phyloP scores from a whole-genome alignment of 2,329 filamentous ascomycete genomes.

The Thermothelomyces thermophilus region DNA sequence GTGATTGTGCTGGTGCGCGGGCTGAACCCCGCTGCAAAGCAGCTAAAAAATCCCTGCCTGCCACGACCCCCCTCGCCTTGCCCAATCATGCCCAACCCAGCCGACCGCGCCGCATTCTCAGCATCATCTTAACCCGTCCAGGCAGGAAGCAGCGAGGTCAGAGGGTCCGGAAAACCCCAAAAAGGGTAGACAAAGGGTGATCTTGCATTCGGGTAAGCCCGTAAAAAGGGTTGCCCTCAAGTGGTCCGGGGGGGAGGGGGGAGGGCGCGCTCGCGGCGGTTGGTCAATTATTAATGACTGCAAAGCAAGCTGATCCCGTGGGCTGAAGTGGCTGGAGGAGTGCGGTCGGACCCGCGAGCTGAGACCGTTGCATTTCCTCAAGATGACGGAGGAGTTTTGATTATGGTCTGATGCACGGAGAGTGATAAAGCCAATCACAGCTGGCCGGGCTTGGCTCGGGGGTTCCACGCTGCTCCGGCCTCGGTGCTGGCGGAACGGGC shows the following conservation, averaged over 20 bases:
- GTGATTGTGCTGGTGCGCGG: background rate
- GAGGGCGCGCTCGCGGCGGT: background rate
- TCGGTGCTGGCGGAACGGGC: background rate
- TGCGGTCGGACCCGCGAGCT: no score
- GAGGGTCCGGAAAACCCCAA: constrained; percentile 21
- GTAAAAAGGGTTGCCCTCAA: background rate
- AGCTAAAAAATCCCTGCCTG: constrained; percentile 5
- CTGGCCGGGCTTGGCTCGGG: background rate
- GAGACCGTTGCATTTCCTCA: background rate
- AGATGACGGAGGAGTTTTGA: constrained; percentile 5
- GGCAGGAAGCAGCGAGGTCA: constrained; percentile 11
- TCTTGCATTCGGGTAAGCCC: constrained; percentile 17
- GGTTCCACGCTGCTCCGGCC: background rate
- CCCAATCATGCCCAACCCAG: constrained; percentile 21
- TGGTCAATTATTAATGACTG: background rate
- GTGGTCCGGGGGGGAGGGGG: background rate
- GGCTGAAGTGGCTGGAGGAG: background rate
- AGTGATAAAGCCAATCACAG: background rate
- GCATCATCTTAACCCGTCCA: constrained; percentile 1
- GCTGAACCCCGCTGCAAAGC: background rate
- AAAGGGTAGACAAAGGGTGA: constrained; percentile 12
- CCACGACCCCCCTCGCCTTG: constrained; percentile 4
- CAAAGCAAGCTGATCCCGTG: background rate
- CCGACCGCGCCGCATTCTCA: background rate
- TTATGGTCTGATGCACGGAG: background rate